Evolutionary conservation across 106 monocot species (phyloP).

Genomic region (Acorus gramineus): DNA sequence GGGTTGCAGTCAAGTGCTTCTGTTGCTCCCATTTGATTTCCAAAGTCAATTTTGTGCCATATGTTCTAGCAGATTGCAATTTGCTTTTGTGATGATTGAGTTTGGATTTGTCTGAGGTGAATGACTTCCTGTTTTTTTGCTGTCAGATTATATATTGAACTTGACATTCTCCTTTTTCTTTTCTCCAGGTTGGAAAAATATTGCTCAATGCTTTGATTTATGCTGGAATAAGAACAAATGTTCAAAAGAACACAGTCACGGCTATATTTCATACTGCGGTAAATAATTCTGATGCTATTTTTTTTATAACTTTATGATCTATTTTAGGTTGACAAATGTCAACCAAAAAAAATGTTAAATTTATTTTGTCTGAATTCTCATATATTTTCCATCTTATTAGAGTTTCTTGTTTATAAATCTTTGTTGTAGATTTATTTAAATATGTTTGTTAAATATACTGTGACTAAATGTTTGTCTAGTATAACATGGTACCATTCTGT

Average conservation of each 20-base stretch:
- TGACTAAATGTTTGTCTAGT: not conserved
- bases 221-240: constrained; percentile 70
- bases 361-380: not conserved
- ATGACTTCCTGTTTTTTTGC: too few species aligned
- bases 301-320: too few species aligned
- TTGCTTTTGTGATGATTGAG: too few species aligned
- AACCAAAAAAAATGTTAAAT: not conserved
- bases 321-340: too few species aligned
- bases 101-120: too few species aligned
- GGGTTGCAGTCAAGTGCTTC: too few species aligned
- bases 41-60: too few species aligned
- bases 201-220: constrained; percentile 93
- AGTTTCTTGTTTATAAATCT: not conserved
- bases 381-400: not conserved
- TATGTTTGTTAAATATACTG: not conserved
- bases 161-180: not conserved
- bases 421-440: not conserved
- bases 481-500: not conserved
- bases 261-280: constrained; percentile 84
- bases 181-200: constrained; percentile 71
- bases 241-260: constrained; percentile 75
- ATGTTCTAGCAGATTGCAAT: too few species aligned
- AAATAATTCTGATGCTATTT: not conserved
- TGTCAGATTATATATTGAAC: not conserved
- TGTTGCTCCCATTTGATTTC: too few species aligned